Evolutionary conservation across 805 yeast genomes (phyloP), one percentile per base, ranked within the genome.

Genomic region (Wickerhamomyces sydowiorum): DNA sequence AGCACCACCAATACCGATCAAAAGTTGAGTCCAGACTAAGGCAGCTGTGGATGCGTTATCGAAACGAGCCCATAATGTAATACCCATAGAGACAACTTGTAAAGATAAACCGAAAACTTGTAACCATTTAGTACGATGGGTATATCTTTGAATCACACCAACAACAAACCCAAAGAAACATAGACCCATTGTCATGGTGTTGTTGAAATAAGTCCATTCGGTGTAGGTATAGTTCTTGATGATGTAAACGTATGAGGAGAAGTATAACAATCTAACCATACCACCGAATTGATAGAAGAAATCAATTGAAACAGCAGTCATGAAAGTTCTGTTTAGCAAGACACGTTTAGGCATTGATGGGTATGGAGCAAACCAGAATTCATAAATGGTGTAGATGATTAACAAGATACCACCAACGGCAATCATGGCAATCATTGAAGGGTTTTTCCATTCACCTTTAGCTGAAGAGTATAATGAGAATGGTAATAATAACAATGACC

Each of bases 391-490:
- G 43, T 62, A 69, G 7, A 47, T 44, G 19, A 67, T 57, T 42
- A 70, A 51, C 7, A 69, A 42, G 4, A 61, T 44, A 33, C 63
- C 61, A 45, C 75, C 75, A 46, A 67, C 59, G 33, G 65, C 60
- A 22, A 68, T 48, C 74, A 70, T 67, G 24, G 67, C 74, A 46
- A 71, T 70, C 53, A 71, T 56, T 38, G 64, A 60, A 18, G 70
- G 70, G 43, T 64, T 64, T 13, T 46, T 49, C 63, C 67, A 69
- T 5, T 59, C 60, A 32, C 58, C 55, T 24, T 51, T 43, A 18
- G 70, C 71, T 35, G 56, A 40, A 0, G 59, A 24, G 39, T 61
- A 55, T 7, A 69, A 50, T 4, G 70, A 65, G 41, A 65, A 61
- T 23, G 74, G 74, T 27, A 69, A 56, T 37, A 69, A 50, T 24